Percentiles rank a stretch among this genome's conserved stretches.
Conservation (phyloP, 805 yeast species). For the Metschnikowia similis region DNA sequence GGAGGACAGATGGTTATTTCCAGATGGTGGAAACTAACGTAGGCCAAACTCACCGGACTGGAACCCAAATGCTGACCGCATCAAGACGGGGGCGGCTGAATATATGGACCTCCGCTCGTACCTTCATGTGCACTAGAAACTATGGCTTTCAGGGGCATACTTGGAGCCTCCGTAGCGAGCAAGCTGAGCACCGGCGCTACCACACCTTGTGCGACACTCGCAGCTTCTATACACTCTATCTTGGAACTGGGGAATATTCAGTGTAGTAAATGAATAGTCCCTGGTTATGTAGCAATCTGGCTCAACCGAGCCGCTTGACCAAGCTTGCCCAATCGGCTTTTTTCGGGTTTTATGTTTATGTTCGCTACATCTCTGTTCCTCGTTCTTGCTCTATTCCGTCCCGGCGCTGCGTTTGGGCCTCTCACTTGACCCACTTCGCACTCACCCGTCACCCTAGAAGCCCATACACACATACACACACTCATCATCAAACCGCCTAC, state of each 20-base stretch:
- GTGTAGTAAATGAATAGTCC: no score
- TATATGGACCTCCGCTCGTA: no score
- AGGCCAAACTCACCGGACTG: neutral
- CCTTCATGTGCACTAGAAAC: neutral
- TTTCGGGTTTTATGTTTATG: no score
- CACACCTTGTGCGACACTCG: neutral
- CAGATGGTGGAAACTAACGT: neutral
- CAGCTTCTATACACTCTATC: neutral
- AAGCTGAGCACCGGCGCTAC: neutral
- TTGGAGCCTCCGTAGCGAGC: neutral
- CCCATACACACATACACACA: neutral
- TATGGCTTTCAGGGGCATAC: neutral
- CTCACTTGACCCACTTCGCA: slow-evolving; percentile 2
- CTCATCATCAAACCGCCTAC: slow-evolving; percentile 1
- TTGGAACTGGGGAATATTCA: neutral
- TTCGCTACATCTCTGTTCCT: neutral
- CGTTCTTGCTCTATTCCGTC: neutral
- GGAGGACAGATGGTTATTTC: neutral
- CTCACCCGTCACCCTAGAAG: neutral
- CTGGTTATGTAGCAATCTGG: no score
- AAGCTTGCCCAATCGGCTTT: neutral
- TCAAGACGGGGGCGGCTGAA: no score
- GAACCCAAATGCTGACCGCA: no score
- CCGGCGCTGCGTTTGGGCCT: neutral
- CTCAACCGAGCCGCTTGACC: no score